Evolutionary conservation across 768 basidiomycete species (phyloP).

Genomic region (Leccinum longicurvipes): DNA sequence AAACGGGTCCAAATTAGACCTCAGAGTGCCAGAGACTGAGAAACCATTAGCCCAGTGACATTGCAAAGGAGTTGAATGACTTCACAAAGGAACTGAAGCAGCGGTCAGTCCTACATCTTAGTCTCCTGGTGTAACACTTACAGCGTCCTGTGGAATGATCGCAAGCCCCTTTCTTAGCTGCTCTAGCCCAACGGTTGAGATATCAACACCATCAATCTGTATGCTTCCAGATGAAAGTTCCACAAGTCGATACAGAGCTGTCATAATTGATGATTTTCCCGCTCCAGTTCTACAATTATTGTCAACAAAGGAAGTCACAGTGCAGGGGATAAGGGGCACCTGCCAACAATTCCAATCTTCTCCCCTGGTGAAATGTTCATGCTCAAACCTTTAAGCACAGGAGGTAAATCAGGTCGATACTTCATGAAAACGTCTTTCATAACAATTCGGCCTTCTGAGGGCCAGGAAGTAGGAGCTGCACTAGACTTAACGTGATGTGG

Average conservation of each 20-base stretch:
- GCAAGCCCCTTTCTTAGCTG: constrained; percentile 66
- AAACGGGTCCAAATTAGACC: constrained; percentile 90
- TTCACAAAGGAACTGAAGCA: constrained; percentile 38
- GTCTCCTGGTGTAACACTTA: constrained; percentile 2
- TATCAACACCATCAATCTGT: constrained; percentile 77
- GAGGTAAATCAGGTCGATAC: constrained; percentile 83
- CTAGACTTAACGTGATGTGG: constrained; percentile 60
- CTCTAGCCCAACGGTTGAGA: constrained; percentile 75
- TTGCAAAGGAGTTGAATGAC: background rate
- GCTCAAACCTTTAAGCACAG: constrained; percentile 79
- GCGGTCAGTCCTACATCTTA: background rate
- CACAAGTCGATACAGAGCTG: constrained; percentile 80
- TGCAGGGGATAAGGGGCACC: constrained; percentile 30
- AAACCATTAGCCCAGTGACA: constrained; percentile 8
- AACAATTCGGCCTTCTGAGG: constrained; percentile 65
- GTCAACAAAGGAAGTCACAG: background rate
- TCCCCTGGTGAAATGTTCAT: constrained; percentile 73
- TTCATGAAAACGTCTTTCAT: constrained; percentile 74
- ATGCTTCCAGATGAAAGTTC: constrained; percentile 80
- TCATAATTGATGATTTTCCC: constrained; percentile 91
- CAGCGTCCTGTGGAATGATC: constrained; percentile 79
- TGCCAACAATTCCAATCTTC: constrained; percentile 88
- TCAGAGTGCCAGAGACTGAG: constrained; percentile 72
- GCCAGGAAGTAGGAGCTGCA: constrained; percentile 69
- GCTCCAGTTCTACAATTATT: constrained; percentile 62